A percentile compares a stretch with the other conserved stretches of the same genome.
Evolutionary conservation across 352 stramenopile species (phyloP).

Genomic region (Globisporangium viniferum): DNA sequence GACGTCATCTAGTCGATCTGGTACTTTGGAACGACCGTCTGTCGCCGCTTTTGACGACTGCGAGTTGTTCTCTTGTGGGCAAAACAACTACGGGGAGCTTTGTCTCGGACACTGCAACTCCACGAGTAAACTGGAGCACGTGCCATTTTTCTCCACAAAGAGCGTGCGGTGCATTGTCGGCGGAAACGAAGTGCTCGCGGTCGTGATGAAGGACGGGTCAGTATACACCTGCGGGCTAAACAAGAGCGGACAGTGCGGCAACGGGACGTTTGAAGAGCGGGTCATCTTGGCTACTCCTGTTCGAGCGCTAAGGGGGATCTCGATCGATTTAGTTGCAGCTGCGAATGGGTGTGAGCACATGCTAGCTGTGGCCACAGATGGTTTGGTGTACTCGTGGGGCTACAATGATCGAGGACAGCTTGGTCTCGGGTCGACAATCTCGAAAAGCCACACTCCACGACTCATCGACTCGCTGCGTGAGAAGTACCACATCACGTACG

Average conservation of each 20-base stretch:
- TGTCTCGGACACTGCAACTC: slow-evolving; percentile 86
- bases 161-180: slow-evolving; percentile 64
- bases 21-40: slow-evolving; percentile 11
- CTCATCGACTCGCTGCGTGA: slow-evolving; percentile 82
- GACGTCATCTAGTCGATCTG: background rate
- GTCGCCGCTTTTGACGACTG: slow-evolving; percentile 69
- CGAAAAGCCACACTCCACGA: slow-evolving; percentile 81
- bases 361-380: slow-evolving; percentile 74
- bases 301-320: slow-evolving; percentile 55
- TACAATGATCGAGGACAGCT: slow-evolving; percentile 87
- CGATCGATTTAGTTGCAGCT: slow-evolving; percentile 69
- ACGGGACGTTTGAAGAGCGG: slow-evolving; percentile 85
- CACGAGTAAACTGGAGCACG: slow-evolving; percentile 82
- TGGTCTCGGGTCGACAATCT: slow-evolving; percentile 80
- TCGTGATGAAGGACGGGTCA: slow-evolving; percentile 80
- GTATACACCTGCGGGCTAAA: slow-evolving; percentile 85
- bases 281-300: slow-evolving; percentile 76
- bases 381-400: slow-evolving; percentile 80
- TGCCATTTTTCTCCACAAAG: slow-evolving; percentile 82
- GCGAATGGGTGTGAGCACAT: slow-evolving; percentile 88
- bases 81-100: slow-evolving; percentile 89
- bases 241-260: slow-evolving; percentile 87
- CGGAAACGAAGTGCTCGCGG: slow-evolving; percentile 83
- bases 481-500: slow-evolving; percentile 74
- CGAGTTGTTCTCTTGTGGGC: slow-evolving; percentile 83